Percentiles rank a stretch among this genome's conserved stretches.
These are phyloP conservation scores for Plantago elongata DNA, from an alignment of 257 asterid species.

Conservation along the genomic window DNA sequence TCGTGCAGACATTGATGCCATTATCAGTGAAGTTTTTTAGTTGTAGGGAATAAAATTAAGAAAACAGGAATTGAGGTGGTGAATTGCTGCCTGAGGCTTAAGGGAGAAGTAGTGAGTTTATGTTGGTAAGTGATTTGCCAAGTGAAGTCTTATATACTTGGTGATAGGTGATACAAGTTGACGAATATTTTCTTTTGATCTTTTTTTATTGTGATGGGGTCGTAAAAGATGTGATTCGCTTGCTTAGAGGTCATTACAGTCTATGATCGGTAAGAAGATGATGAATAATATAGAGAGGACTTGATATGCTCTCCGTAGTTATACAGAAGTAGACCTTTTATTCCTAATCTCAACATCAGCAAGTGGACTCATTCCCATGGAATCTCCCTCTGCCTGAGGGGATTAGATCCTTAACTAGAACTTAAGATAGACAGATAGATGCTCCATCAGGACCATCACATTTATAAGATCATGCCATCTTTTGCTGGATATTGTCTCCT, in stretches of 20 bases:
- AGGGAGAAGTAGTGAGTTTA: conserved; percentile 28
- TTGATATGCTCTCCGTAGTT: no score
- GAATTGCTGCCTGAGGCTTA: conserved; percentile 3
- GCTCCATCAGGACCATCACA: conserved; percentile 18
- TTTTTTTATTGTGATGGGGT: background rate
- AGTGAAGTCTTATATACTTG: conserved; percentile 37
- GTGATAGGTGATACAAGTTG: conserved; percentile 35
- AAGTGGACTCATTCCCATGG: conserved; percentile 39
- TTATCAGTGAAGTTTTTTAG: background rate
- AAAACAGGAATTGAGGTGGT: background rate
- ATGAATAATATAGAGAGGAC: no score
- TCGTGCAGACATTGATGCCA: conserved; percentile 41
- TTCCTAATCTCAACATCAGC: conserved; percentile 26
- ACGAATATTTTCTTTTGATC: conserved; percentile 8
- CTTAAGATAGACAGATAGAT: conserved; percentile 29
- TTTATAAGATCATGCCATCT: conserved; percentile 28
- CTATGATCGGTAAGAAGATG: no score
- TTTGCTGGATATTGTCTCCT: conserved; percentile 10
- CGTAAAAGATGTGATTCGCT: conserved; percentile 30
- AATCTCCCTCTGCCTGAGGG: conserved; percentile 40
- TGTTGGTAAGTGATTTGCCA: conserved; percentile 29
- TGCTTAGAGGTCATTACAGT: conserved; percentile 23
- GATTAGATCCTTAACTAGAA: conserved; percentile 51
- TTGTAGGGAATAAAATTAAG: background rate
- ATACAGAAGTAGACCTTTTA: conserved; percentile 19